Evolutionary conservation across 768 basidiomycete genomes (phyloP).

Genomic region (Terana coerulea): DNA sequence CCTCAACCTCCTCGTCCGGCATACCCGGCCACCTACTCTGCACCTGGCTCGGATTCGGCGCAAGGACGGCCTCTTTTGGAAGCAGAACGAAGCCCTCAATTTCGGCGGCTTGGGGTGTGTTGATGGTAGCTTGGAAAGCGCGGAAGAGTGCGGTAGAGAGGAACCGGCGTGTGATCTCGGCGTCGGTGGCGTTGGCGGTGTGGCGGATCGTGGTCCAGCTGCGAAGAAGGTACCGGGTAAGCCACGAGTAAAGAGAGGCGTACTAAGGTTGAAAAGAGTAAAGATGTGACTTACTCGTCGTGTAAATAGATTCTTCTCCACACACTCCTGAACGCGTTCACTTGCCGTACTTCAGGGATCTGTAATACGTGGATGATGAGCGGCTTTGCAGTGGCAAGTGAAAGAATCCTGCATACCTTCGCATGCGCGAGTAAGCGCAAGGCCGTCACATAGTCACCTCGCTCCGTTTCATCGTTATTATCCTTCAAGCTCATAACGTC

Average conservation of each 20-base stretch:
- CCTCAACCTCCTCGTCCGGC: slow-evolving; percentile 60
- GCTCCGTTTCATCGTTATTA: slow-evolving; percentile 41
- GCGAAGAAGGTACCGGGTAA: too few species aligned
- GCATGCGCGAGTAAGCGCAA: slow-evolving; percentile 60
- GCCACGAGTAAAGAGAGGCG: too few species aligned
- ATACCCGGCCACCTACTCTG: slow-evolving; percentile 72
- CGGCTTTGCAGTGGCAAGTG: neutral
- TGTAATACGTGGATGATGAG: slow-evolving; percentile 24
- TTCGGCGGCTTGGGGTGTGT: slow-evolving; percentile 23
- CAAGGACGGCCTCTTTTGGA: slow-evolving; percentile 55
- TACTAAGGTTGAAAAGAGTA: too few species aligned
- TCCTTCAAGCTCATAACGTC: slow-evolving; percentile 87
- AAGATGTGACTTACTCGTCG: slow-evolving; percentile 66
- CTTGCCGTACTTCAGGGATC: slow-evolving; percentile 64
- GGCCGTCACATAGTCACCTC: slow-evolving; percentile 67
- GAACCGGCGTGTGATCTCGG: slow-evolving; percentile 69
- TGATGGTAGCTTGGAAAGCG: slow-evolving; percentile 50
- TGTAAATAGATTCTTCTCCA: slow-evolving; percentile 89
- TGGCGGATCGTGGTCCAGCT: slow-evolving; percentile 80
- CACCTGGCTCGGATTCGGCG: slow-evolving; percentile 58
- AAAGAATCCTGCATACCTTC: slow-evolving; percentile 39
- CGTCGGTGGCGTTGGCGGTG: slow-evolving; percentile 73
- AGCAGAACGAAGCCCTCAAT: slow-evolving; percentile 45
- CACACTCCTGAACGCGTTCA: slow-evolving; percentile 66
- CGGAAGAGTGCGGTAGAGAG: slow-evolving; percentile 70